Conservation (phyloP, 2,329 filamentous ascomycete species). For the Cryphonectria radicalis region DNA sequence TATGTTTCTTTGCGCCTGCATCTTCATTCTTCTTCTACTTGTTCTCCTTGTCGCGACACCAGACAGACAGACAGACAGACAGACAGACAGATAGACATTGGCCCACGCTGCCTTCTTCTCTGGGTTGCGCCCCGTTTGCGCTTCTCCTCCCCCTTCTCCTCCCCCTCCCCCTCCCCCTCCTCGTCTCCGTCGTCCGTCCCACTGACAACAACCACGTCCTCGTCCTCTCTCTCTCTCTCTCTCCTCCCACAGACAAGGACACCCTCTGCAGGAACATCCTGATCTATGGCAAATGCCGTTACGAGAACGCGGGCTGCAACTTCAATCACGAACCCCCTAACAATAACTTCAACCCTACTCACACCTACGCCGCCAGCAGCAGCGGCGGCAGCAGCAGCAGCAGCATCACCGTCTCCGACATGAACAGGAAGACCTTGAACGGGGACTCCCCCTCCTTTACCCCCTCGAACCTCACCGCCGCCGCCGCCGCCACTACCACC, state of each 20-base stretch:
- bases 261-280: constrained; percentile 90
- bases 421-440: constrained; percentile 75
- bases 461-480: constrained; percentile 54
- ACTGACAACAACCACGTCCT: constrained; percentile 27
- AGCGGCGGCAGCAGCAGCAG: background rate
- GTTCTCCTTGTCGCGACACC: constrained; percentile 18
- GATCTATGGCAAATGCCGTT: constrained; percentile 91
- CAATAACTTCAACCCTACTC: constrained; percentile 6
- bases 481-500: background rate
- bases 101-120: background rate
- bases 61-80: background rate
- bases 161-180: background rate
- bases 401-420: constrained; percentile 19
- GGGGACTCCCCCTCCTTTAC: constrained; percentile 97
- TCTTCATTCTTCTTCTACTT: constrained; percentile 17
- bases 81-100: background rate
- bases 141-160: background rate
- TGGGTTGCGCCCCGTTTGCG: background rate
- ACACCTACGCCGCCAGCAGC: constrained; percentile 2
- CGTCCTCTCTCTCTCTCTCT: background rate
- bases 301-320: constrained; percentile 87
- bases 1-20: constrained; percentile 40
- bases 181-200: background rate
- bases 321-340: constrained; percentile 78
- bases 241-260: constrained; percentile 66